A percentile compares a stretch with the other conserved stretches of the same genome.
phyloP scores from a whole-genome alignment of 208 protist genomes.

The Acanthamoeba royreba region DNA sequence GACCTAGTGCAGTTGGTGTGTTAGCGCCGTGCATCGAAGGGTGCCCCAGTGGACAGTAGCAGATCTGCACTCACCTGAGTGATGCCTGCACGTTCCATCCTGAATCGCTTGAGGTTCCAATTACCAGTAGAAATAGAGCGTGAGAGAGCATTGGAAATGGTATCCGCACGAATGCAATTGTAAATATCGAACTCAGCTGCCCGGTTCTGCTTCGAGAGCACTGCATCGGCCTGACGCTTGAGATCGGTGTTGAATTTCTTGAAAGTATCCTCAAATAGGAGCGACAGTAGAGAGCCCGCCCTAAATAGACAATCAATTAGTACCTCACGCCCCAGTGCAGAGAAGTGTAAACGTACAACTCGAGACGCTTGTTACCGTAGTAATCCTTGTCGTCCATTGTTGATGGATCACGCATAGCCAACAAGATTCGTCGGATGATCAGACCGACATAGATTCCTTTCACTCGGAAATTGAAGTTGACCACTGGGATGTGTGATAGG shows the following conservation, averaged over 20 bases:
- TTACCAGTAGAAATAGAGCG: conserved; percentile 97
- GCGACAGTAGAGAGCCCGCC: conserved; percentile 95
- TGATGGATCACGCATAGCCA: conserved; percentile 86
- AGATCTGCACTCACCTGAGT: conserved; percentile 79
- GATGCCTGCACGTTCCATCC: conserved; percentile 90
- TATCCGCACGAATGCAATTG: conserved; percentile 90
- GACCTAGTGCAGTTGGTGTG: no score
- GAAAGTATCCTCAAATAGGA: conserved; percentile 98
- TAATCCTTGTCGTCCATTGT: conserved; percentile 98
- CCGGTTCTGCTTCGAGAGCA: conserved; percentile 87
- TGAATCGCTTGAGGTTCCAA: conserved; percentile 96
- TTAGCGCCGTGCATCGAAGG: no score
- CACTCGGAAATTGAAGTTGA: conserved; percentile 94
- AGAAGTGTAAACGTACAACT: conserved; percentile 63
- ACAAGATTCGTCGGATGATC: conserved; percentile 97
- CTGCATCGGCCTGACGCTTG: conserved; percentile 88
- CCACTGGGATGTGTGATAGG: conserved; percentile 92
- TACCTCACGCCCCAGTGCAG: background rate
- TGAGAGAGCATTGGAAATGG: conserved; percentile 95
- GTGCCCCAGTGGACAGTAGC: background rate
- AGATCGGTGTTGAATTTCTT: conserved; percentile 97
- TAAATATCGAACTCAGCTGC: conserved; percentile 90
- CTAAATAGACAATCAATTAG: conserved; percentile 47
- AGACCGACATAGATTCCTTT: conserved; percentile 96
- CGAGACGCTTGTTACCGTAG: conserved; percentile 99